Conservation (phyloP, 345 rosid genomes). For the Linum tenue region DNA sequence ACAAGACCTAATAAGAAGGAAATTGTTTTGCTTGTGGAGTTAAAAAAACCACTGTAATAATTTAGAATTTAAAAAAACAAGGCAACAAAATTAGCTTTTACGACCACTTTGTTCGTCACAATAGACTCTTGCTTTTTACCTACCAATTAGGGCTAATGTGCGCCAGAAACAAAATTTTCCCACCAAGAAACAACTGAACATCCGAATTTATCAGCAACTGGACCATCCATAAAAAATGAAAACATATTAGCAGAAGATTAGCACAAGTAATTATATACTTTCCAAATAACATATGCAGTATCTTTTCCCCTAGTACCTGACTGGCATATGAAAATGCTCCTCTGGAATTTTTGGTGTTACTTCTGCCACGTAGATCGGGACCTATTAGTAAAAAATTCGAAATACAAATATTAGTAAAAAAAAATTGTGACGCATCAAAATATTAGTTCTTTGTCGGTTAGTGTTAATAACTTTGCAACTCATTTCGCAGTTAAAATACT, state of each 20-base stretch:
- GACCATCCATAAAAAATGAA: background rate
- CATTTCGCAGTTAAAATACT: no score
- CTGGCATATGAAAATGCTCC: conserved; percentile 14
- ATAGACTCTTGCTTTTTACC: no score
- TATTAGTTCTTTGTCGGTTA: no score
- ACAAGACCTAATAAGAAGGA: conserved; percentile 10
- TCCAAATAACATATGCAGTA: no score
- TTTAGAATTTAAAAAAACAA: background rate
- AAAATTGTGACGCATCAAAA: no score
- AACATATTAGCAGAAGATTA: no score
- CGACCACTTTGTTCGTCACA: no score
- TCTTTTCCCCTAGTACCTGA: no score
- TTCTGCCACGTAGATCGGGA: conserved; percentile 20
- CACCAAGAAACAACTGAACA: conserved; percentile 9
- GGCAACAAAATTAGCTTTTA: background rate
- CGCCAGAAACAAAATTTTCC: conserved; percentile 21
- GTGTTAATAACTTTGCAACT: no score
- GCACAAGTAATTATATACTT: no score
- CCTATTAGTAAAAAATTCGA: conserved; percentile 9
- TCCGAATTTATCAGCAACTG: conserved; percentile 15
- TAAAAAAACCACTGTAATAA: no score
- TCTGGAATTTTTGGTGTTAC: conserved; percentile 24
- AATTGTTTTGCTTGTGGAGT: no score
- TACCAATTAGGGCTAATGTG: conserved; percentile 19
- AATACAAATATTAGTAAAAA: background rate